phyloP scores from a whole-genome alignment of 2,329 filamentous ascomycete species.

The Parastagonospora avenae region DNA sequence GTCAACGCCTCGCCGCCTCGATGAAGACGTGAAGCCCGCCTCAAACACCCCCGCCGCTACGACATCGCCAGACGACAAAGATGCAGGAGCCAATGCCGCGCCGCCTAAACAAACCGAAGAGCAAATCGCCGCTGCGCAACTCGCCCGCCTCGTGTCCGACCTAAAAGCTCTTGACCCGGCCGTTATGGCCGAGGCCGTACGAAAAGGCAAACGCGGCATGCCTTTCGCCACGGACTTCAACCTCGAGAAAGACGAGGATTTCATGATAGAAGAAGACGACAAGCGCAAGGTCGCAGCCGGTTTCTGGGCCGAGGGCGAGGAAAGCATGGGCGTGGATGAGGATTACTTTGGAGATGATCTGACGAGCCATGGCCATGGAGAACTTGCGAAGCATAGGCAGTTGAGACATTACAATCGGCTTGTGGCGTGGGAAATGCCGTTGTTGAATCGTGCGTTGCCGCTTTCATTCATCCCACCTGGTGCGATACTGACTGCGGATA shows the following conservation, averaged over 20 bases:
- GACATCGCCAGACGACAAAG: conserved; percentile 8
- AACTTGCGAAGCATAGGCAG: conserved; percentile 87
- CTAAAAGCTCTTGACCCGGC: conserved; percentile 32
- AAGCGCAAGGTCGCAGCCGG: conserved; percentile 20
- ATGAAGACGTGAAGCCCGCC: conserved; percentile 20
- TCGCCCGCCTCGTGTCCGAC: conserved; percentile 26
- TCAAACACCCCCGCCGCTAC: conserved; percentile 10
- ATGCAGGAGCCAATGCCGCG: conserved; percentile 7
- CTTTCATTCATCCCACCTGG: no score
- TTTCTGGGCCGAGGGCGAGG: conserved; percentile 48
- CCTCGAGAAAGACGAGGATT: conserved; percentile 33
- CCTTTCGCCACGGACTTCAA: conserved; percentile 18
- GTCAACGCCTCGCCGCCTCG: conserved; percentile 20
- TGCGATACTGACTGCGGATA: neutral
- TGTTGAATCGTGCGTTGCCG: conserved; percentile 74
- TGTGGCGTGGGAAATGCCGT: conserved; percentile 93
- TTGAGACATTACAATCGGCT: conserved; percentile 85
- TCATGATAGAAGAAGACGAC: conserved; percentile 24
- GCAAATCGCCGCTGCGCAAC: conserved; percentile 22
- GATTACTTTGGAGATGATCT: conserved; percentile 84
- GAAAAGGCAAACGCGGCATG: conserved; percentile 30
- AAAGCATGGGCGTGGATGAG: conserved; percentile 61
- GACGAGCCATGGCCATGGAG: conserved; percentile 78
- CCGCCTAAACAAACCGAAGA: conserved; percentile 3
- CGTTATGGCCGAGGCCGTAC: conserved; percentile 24